A percentile compares a stretch with the other conserved stretches of the same genome.
phyloP scores from a whole-genome alignment of 2,329 filamentous ascomycete species.

The Hypoxylon sp. region DNA sequence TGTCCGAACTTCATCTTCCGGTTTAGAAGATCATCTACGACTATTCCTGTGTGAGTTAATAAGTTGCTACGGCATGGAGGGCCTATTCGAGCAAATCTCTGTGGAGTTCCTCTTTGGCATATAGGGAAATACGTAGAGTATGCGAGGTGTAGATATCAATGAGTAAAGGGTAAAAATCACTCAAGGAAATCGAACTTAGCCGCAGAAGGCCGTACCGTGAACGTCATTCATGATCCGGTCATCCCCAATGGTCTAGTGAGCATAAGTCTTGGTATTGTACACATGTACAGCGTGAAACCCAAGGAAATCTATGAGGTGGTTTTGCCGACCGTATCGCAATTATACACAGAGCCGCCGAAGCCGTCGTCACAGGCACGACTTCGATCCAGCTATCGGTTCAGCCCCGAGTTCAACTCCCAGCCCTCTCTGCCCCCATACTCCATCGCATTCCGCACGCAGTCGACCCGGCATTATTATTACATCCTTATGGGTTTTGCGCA shows the following conservation, averaged over 20 bases:
- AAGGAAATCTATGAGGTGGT: constrained; percentile 52
- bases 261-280: constrained; percentile 51
- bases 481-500: constrained; percentile 63
- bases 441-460: constrained; percentile 50
- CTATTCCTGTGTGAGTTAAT: not conserved
- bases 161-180: constrained; percentile 25
- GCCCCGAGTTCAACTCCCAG: constrained; percentile 13
- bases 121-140: not conserved
- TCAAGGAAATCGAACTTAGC: constrained; percentile 20
- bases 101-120: not conserved
- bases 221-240: constrained; percentile 28
- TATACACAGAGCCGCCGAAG: constrained; percentile 46
- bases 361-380: constrained; percentile 26
- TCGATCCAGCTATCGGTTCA: constrained; percentile 30
- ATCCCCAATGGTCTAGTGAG: constrained; percentile 42
- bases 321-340: constrained; percentile 47
- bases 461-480: constrained; percentile 46
- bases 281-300: constrained; percentile 52
- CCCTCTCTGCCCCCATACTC: constrained; percentile 27
- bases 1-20: not conserved
- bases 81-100: not conserved
- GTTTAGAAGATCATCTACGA: not conserved
- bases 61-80: not conserved
- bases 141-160: not conserved
- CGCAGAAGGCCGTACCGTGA: constrained; percentile 22